Evolutionary conservation across 768 basidiomycete species (phyloP).

Genomic region (Pleurotus sapidus): DNA sequence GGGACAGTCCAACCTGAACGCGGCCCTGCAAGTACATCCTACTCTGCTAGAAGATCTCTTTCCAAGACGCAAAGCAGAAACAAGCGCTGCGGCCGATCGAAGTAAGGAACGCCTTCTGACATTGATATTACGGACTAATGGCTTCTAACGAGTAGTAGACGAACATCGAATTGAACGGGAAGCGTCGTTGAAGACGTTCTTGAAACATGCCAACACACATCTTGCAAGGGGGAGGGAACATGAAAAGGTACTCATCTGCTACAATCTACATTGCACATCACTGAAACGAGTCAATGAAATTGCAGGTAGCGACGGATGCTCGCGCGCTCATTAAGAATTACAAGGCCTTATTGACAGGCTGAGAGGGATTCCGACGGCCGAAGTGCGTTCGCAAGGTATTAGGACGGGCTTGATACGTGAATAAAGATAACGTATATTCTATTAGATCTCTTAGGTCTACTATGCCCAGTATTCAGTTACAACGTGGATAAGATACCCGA

Average conservation of each 20-base stretch:
- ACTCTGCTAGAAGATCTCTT: conserved; percentile 29
- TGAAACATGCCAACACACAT: conserved; percentile 29
- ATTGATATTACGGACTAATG: background rate
- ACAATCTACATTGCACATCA: background rate
- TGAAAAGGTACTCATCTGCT: conserved; percentile 26
- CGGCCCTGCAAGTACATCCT: conserved; percentile 23
- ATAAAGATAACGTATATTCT: background rate
- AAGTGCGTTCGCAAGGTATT: background rate
- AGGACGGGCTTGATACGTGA: background rate
- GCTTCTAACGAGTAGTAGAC: conserved; percentile 21
- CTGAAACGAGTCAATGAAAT: background rate
- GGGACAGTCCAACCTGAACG: conserved; percentile 8
- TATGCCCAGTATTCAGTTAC: no score
- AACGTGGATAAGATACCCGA: background rate
- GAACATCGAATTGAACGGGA: conserved; percentile 22
- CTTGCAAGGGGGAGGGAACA: conserved; percentile 31
- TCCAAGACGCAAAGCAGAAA: conserved; percentile 25
- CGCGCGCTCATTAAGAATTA: conserved; percentile 31
- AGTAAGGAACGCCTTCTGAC: conserved; percentile 20
- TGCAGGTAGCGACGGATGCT: conserved; percentile 31
- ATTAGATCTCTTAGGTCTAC: no score
- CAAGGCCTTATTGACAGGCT: conserved; percentile 25
- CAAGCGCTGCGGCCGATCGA: conserved; percentile 35
- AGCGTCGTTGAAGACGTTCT: conserved; percentile 24
- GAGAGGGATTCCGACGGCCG: background rate